These are phyloP conservation scores for Alternaria sp. DNA, from an alignment of 2,329 filamentous ascomycete species.

Conservation along the genomic window DNA sequence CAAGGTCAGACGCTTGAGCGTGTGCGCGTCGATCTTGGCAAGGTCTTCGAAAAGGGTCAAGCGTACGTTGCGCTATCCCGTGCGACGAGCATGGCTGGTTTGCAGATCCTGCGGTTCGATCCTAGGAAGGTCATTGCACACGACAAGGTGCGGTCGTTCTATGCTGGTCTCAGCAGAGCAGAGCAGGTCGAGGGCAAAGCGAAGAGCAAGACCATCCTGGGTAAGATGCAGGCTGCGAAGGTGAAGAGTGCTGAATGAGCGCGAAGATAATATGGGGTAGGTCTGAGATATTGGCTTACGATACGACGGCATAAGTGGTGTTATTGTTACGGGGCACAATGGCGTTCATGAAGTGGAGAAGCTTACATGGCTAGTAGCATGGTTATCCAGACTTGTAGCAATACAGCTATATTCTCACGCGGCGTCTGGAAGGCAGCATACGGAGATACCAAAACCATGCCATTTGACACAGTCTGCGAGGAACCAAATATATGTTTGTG, in stretches of 20 bases:
- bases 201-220: conserved; percentile 43
- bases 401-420: background rate
- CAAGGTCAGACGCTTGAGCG: conserved; percentile 93
- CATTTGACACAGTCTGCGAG: background rate
- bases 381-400: background rate
- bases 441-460: background rate
- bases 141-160: conserved; percentile 84
- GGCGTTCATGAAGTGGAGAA: background rate
- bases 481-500: no score
- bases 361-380: conserved; percentile 4
- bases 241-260: conserved; percentile 6
- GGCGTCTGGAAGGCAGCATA: background rate
- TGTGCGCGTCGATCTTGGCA: conserved; percentile 91
- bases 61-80: conserved; percentile 96
- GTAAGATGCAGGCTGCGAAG: conserved; percentile 39
- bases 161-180: conserved; percentile 79
- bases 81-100: conserved; percentile 83
- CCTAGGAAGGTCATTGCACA: conserved; percentile 94
- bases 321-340: background rate
- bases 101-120: conserved; percentile 90
- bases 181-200: conserved; percentile 56
- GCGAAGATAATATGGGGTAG: background rate
- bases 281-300: background rate
- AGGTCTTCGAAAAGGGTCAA: conserved; percentile 95
- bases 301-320: conserved; percentile 1